Conservation (phyloP, 2,329 filamentous ascomycete genomes). For the Colletotrichum sp. region DNA sequence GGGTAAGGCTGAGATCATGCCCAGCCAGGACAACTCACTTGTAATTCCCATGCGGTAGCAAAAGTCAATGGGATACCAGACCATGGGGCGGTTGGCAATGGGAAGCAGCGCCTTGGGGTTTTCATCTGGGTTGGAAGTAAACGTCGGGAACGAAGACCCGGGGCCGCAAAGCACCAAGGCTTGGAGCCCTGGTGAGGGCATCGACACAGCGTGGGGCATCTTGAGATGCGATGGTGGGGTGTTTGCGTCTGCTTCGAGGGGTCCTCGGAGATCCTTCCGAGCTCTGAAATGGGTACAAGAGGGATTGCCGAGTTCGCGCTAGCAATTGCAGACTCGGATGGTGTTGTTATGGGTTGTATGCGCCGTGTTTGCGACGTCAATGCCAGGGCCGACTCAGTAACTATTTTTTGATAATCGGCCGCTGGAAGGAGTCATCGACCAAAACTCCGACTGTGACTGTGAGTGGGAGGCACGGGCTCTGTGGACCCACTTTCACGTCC, state of each 20-base stretch:
- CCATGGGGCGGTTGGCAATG: constrained; percentile 85
- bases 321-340: not conserved
- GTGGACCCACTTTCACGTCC: not conserved
- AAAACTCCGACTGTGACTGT: not conserved
- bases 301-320: not conserved
- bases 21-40: constrained; percentile 49
- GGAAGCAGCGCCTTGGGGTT: constrained; percentile 83
- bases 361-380: not conserved
- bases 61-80: constrained; percentile 88
- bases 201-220: constrained; percentile 79
- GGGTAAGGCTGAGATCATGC: not conserved
- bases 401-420: not conserved
- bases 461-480: not conserved
- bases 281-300: not conserved
- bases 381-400: not conserved
- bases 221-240: constrained; percentile 22
- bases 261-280: not conserved
- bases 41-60: constrained; percentile 82
- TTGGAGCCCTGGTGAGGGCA: constrained; percentile 79
- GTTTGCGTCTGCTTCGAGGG: not conserved
- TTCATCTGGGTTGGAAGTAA: constrained; percentile 80
- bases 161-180: constrained; percentile 84
- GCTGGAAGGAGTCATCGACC: constrained; percentile 16
- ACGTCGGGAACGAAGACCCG: constrained; percentile 81
- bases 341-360: not conserved